Evolutionary conservation across 371 early-diverging fungal genomes (phyloP).

Genomic region (Chytridiales sp.): DNA sequence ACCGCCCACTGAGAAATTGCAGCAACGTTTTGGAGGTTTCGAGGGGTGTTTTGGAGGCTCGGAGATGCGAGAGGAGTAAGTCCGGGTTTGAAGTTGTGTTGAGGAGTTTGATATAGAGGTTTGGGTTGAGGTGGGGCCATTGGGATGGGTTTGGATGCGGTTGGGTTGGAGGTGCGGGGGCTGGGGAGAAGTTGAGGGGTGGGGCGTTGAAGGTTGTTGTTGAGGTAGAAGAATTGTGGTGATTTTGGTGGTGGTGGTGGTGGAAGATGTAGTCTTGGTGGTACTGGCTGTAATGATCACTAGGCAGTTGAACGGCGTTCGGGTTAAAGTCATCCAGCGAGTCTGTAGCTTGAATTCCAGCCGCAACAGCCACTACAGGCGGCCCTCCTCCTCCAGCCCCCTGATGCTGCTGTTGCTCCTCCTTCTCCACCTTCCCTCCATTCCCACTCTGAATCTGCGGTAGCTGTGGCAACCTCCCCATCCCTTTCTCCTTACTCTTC

Average conservation of each 20-base stretch:
- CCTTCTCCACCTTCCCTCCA: neutral
- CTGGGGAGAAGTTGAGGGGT: constrained; percentile 8
- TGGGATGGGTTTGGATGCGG: neutral
- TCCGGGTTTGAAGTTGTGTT: constrained; percentile 29
- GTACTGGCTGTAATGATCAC: neutral
- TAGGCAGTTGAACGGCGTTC: neutral
- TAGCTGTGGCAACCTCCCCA: constrained; percentile 12
- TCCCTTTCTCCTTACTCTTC: neutral
- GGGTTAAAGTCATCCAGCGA: neutral
- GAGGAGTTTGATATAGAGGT: constrained; percentile 47
- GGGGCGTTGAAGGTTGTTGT: neutral
- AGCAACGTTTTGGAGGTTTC: constrained; percentile 19
- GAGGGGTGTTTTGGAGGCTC: constrained; percentile 2
- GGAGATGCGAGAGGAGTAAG: constrained; percentile 30
- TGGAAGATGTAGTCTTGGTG: neutral
- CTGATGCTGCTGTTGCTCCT: no score
- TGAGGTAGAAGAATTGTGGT: constrained; percentile 5
- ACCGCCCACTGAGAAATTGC: constrained; percentile 27
- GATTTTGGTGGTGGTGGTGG: constrained; percentile 1
- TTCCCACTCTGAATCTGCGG: neutral
- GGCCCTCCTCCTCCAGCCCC: no score
- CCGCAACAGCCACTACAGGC: no score
- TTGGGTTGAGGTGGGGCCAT: constrained; percentile 27
- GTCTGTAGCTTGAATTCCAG: neutral
- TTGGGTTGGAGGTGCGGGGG: constrained; percentile 4